Evolutionary conservation across 2,329 filamentous ascomycete species (phyloP), one percentile per base, ranked within the genome.

Genomic region (Aspergillus ustus): DNA sequence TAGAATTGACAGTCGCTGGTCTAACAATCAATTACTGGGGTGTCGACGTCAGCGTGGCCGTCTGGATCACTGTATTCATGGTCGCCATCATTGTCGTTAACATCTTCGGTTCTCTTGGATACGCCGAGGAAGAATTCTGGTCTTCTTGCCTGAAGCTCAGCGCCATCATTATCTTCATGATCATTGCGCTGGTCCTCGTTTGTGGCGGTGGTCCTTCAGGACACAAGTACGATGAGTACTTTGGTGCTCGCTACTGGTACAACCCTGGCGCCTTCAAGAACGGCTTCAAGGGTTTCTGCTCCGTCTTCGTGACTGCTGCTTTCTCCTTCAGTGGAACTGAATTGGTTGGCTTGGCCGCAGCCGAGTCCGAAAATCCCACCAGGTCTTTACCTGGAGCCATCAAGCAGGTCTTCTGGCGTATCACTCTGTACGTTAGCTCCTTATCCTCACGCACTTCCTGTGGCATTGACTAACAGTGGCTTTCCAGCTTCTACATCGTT

Each of bases 331-430:
- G 72, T 74, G 91, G 90, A 48, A 86, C 89, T 8, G 91, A 93
- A 77, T 83, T 92, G 17, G 89, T 92, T 6, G 90, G 87, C 61
- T 86, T 93, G 52, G 89, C 88, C 17, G 90, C 90, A 3, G 91
- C 90, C 63, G 91, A 93, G 79, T 89, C 89, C 4, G 83, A 85
- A 51, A 87, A 91, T 73, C 91, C 91, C 2, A 83, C 84, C 67
- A 89, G 87, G 76, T 87, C 85, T 22, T 88, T 93, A 52, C 91
- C 91, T 0, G 79, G 81, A 7, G 59, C 82, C 13, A 78, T 80
- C 53, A 82, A 82, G 64, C 81, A 83, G 61, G 79, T 83, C 31
- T 83, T 83, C 70, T 83, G 81, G 80, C 78, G 82, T 59, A 82
- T 83, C 62, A 77, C 77, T 50, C 69, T 82, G 56, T 65, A 63